These are phyloP conservation scores for Hypoxylon sp. DNA, from an alignment of 2,329 filamentous ascomycete species.

Conservation along the genomic window DNA sequence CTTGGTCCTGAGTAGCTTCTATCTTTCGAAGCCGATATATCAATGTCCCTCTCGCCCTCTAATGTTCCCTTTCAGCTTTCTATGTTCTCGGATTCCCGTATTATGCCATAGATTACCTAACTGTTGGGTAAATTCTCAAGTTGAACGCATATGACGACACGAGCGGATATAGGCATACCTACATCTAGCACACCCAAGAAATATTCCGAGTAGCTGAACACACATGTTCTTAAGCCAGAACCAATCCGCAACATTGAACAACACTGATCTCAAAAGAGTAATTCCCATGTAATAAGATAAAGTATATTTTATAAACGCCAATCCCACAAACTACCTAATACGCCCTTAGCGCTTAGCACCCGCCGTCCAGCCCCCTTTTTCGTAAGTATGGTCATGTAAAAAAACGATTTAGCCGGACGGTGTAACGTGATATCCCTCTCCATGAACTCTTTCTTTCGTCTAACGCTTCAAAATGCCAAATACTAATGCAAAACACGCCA, in stretches of 20 bases:
- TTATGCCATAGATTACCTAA: background rate
- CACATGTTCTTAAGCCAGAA: background rate
- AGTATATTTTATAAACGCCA: background rate
- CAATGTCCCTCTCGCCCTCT: background rate
- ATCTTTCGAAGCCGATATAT: background rate
- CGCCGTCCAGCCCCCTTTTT: background rate
- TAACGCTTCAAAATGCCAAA: constrained; percentile 7
- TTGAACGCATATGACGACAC: background rate
- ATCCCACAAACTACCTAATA: background rate
- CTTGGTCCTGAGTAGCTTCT: too few relatives aligned
- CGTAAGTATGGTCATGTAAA: background rate
- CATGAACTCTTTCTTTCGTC: background rate
- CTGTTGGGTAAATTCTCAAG: background rate
- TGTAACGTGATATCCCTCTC: constrained; percentile 35
- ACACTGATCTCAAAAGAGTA: background rate
- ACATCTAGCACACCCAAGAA: background rate
- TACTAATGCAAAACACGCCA: background rate
- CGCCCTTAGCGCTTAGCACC: background rate
- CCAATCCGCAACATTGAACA: background rate
- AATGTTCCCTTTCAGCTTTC: background rate
- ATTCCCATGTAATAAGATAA: background rate
- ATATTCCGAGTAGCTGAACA: background rate
- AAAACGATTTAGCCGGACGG: constrained; percentile 28
- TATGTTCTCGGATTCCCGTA: background rate
- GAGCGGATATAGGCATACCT: background rate